A percentile compares a stretch with the other conserved stretches of the same genome.
These are phyloP conservation scores for Flaveria robusta DNA, from an alignment of 129 eudicot species.

Conservation along the genomic window DNA sequence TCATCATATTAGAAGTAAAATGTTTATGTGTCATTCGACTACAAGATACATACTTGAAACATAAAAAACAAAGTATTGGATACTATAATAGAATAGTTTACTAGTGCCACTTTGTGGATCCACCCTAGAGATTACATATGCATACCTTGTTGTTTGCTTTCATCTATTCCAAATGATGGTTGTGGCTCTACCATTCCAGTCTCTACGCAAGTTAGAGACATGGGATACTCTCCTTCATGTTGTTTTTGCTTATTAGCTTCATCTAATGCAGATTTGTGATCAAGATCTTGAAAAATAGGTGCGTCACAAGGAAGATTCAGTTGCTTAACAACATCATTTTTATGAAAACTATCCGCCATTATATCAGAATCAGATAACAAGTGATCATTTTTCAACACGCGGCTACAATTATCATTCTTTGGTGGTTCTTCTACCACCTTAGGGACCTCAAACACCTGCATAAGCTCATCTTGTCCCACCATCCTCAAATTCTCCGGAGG, in stretches of 20 bases:
- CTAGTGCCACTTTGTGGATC: too few species aligned
- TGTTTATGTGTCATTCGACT: too few species aligned
- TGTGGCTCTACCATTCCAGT: slow-evolving; percentile 21
- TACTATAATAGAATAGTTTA: too few species aligned
- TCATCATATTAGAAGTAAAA: not conserved
- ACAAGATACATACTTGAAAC: too few species aligned
- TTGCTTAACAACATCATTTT: not conserved
- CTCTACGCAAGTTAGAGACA: slow-evolving; percentile 23
- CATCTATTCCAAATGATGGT: slow-evolving; percentile 18
- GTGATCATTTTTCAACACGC: not conserved
- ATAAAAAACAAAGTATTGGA: too few species aligned
- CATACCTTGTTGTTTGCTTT: slow-evolving; percentile 28
- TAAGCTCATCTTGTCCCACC: slow-evolving; percentile 67
- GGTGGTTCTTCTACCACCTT: slow-evolving; percentile 3
- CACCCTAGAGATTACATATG: not conserved
- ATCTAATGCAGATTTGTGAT: slow-evolving; percentile 2
- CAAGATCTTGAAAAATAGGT: slow-evolving; percentile 20
- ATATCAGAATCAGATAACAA: not conserved
- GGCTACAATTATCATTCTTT: not conserved
- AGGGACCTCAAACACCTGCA: slow-evolving; percentile 61
- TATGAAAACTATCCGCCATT: not conserved
- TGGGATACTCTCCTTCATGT: slow-evolving; percentile 12
- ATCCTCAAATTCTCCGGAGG: slow-evolving; percentile 41
- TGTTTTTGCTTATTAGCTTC: slow-evolving; percentile 17
- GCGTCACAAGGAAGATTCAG: not conserved